These are phyloP conservation scores for Saturnispora mendoncae DNA, from an alignment of 805 yeast species.

Conservation along the genomic window DNA sequence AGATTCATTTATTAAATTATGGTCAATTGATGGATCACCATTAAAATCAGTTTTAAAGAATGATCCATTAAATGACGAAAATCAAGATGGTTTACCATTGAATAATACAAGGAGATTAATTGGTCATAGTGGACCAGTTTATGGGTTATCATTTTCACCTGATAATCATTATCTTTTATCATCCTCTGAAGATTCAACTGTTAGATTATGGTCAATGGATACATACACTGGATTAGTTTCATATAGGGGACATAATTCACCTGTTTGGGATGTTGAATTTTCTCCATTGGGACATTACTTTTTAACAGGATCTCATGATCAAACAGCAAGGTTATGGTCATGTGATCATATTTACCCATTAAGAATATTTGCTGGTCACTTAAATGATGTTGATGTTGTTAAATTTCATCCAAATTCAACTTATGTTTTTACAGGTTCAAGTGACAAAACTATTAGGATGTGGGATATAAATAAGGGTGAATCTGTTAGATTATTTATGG, in stretches of 20 bases:
- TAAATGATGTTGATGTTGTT: conserved; percentile 91
- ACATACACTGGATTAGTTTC: conserved; percentile 81
- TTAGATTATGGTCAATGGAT: conserved; percentile 88
- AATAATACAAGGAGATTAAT: conserved; percentile 44
- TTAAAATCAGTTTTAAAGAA: conserved; percentile 50
- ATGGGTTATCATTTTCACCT: conserved; percentile 83
- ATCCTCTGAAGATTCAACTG: conserved; percentile 86
- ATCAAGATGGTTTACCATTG: conserved; percentile 25
- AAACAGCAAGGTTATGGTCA: conserved; percentile 96
- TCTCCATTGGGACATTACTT: conserved; percentile 95
- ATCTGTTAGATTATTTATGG: conserved; percentile 84
- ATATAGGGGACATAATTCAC: conserved; percentile 94
- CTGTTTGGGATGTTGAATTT: conserved; percentile 95
- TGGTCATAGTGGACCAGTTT: conserved; percentile 94
- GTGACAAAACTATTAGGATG: conserved; percentile 94
- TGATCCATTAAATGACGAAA: conserved; percentile 37
- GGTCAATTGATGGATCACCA: conserved; percentile 92
- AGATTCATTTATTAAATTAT: conserved; percentile 80
- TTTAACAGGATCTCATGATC: conserved; percentile 97
- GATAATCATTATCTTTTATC: conserved; percentile 76
- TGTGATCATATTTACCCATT: conserved; percentile 96
- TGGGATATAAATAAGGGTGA: conserved; percentile 92
- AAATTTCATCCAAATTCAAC: conserved; percentile 95
- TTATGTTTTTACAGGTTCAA: conserved; percentile 88
- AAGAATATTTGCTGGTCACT: conserved; percentile 94